Evolutionary conservation across 495 filamentous ascomycete species (phyloP).

Genomic region (Penicillium longicatenatum): DNA sequence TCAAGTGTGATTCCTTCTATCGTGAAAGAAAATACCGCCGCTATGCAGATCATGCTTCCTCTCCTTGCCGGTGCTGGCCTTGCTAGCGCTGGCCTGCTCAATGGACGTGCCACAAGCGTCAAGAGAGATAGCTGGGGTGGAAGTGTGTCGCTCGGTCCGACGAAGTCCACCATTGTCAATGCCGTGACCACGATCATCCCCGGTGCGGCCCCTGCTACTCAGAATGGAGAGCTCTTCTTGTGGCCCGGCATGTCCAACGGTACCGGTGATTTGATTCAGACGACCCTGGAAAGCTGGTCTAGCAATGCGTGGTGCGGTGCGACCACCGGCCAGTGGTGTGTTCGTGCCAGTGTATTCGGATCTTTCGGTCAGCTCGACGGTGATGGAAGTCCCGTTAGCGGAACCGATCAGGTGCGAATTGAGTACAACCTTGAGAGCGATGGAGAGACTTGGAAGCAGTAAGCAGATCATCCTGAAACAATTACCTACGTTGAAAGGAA

Average conservation of each 20-base stretch:
- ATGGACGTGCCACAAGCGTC: neutral
- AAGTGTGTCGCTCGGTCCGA: slow-evolving; percentile 42
- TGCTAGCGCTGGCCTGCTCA: slow-evolving; percentile 9
- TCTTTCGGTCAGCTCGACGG: slow-evolving; percentile 41
- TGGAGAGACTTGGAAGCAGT: slow-evolving; percentile 38
- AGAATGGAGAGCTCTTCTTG: slow-evolving; percentile 41
- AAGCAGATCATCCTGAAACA: slow-evolving; percentile 4
- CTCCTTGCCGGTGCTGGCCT: slow-evolving; percentile 11
- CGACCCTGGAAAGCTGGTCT: slow-evolving; percentile 37
- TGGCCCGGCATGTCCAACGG: slow-evolving; percentile 51
- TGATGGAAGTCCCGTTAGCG: slow-evolving; percentile 28
- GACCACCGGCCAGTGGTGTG: slow-evolving; percentile 39
- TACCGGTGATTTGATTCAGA: slow-evolving; percentile 45
- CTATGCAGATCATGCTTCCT: slow-evolving; percentile 12
- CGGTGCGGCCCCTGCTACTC: slow-evolving; percentile 36
- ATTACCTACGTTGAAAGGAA: neutral
- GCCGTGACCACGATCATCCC: slow-evolving; percentile 46
- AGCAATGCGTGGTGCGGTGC: slow-evolving; percentile 40
- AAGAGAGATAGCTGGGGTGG: slow-evolving; percentile 42
- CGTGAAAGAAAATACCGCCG: neutral
- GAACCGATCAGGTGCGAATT: slow-evolving; percentile 34
- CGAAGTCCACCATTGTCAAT: slow-evolving; percentile 40
- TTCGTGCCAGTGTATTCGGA: slow-evolving; percentile 43
- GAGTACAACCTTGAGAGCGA: slow-evolving; percentile 36
- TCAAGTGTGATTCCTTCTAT: neutral